Conservation (phyloP, 2,329 filamentous ascomycete species). For the Xylariaceae sp. region DNA sequence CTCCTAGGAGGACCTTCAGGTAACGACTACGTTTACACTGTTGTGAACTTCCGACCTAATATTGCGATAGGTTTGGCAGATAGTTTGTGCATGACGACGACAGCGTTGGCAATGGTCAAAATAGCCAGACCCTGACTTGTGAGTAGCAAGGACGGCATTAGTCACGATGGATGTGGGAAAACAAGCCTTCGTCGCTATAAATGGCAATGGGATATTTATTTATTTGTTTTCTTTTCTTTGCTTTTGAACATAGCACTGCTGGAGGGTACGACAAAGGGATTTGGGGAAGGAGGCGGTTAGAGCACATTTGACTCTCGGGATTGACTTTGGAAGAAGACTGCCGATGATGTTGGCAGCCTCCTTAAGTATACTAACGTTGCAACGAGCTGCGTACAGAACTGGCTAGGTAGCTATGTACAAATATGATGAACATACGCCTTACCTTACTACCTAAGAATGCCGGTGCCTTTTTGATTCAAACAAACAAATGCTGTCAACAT, state of each 20-base stretch:
- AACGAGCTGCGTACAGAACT: slow-evolving; percentile 2
- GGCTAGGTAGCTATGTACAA: slow-evolving; percentile 30
- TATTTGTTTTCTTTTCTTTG: slow-evolving; percentile 24
- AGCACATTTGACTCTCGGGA: slow-evolving; percentile 15
- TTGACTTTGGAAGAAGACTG: slow-evolving; percentile 17
- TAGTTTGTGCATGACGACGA: not conserved
- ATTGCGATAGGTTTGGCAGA: not conserved
- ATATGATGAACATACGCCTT: slow-evolving; percentile 34
- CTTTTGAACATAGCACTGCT: slow-evolving; percentile 22
- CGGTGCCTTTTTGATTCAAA: not conserved
- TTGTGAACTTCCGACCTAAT: not conserved
- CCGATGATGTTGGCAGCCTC: slow-evolving; percentile 10
- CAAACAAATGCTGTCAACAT: no score
- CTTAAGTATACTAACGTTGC: slow-evolving; percentile 4
- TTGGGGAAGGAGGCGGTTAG: slow-evolving; percentile 18
- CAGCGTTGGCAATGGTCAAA: not conserved
- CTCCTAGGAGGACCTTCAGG: not conserved
- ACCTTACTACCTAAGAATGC: not conserved
- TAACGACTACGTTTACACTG: not conserved
- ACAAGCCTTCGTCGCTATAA: slow-evolving; percentile 8
- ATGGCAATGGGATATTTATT: slow-evolving; percentile 11
- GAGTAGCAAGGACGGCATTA: not conserved
- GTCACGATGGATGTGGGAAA: slow-evolving; percentile 8
- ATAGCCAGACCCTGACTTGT: not conserved
- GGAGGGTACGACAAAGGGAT: slow-evolving; percentile 19